Evolutionary conservation across 805 yeast genomes (phyloP).

Genomic region (Candida patagonica): DNA sequence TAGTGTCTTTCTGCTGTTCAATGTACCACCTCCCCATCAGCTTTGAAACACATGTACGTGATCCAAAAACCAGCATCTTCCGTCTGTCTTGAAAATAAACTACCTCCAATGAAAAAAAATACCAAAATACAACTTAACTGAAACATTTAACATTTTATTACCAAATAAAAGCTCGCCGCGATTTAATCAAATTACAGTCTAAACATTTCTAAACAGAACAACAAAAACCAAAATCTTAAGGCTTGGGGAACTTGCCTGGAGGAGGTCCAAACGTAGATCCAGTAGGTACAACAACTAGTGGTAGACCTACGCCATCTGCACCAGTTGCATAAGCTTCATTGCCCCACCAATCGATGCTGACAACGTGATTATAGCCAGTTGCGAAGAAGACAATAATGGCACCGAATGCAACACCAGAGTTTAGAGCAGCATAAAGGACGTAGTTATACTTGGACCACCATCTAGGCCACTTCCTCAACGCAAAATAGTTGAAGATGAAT

Average conservation of each 20-base stretch:
- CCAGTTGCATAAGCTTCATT: constrained; percentile 22
- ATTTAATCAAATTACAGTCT: too few relatives aligned
- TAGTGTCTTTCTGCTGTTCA: too few relatives aligned
- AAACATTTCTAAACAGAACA: too few relatives aligned
- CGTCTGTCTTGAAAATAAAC: too few relatives aligned
- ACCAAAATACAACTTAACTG: too few relatives aligned
- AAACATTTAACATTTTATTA: too few relatives aligned
- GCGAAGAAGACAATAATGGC: constrained; percentile 38
- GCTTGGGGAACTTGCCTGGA: constrained; percentile 14
- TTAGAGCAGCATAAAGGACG: constrained; percentile 38
- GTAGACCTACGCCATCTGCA: constrained; percentile 12
- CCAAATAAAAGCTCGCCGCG: too few relatives aligned
- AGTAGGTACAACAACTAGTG: constrained; percentile 11
- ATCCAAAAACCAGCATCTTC: too few relatives aligned
- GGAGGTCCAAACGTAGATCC: constrained; percentile 17
- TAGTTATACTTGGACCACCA: constrained; percentile 51
- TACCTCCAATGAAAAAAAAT: too few relatives aligned
- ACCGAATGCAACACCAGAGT: constrained; percentile 42
- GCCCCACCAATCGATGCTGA: constrained; percentile 41
- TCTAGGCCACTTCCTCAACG: constrained; percentile 34
- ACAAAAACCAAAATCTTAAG: too few relatives aligned
- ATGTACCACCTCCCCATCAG: too few relatives aligned
- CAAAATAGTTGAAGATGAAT: constrained; percentile 30
- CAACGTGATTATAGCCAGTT: constrained; percentile 29
- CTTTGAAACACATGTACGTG: too few relatives aligned